Percentiles rank a stretch among this genome's conserved stretches.
These are phyloP conservation scores for Candida anglica DNA, from an alignment of 805 yeast genomes.

Conservation along the genomic window DNA sequence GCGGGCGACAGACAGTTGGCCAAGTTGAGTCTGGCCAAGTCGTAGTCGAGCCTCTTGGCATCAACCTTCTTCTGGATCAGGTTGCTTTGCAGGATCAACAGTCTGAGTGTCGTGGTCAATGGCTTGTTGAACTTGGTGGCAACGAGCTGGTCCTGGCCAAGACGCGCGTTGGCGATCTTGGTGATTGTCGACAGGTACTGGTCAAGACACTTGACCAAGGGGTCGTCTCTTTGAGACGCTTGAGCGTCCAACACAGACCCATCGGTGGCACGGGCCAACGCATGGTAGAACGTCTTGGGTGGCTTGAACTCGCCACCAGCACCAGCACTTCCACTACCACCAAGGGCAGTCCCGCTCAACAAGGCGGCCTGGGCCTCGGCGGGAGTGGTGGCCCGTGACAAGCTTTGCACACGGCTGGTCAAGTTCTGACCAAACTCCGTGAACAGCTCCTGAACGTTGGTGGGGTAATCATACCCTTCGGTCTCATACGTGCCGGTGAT, in stretches of 20 bases:
- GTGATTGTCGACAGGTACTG: slow-evolving; percentile 67
- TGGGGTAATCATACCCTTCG: slow-evolving; percentile 83
- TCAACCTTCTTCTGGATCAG: slow-evolving; percentile 71
- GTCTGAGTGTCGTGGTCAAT: slow-evolving; percentile 57
- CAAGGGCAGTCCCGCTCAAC: slow-evolving; percentile 39
- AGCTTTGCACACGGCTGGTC: slow-evolving; percentile 57
- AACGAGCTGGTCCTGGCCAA: slow-evolving; percentile 76
- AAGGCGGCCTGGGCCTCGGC: slow-evolving; percentile 78
- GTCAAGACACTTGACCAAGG: slow-evolving; percentile 59
- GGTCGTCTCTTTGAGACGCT: slow-evolving; percentile 39
- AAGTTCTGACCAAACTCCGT: slow-evolving; percentile 66
- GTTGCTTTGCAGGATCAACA: slow-evolving; percentile 58
- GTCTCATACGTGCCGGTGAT: slow-evolving; percentile 55
- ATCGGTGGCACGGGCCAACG: slow-evolving; percentile 72
- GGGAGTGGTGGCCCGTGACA: slow-evolving; percentile 70
- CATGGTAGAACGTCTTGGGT: slow-evolving; percentile 82
- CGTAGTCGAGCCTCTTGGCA: slow-evolving; percentile 73
- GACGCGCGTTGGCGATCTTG: slow-evolving; percentile 76
- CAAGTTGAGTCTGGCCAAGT: slow-evolving; percentile 59
- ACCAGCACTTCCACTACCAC: too few species aligned
- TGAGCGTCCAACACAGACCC: slow-evolving; percentile 37
- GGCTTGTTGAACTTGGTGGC: slow-evolving; percentile 65
- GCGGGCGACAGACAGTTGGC: slow-evolving; percentile 37
- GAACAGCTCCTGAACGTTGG: slow-evolving; percentile 70
- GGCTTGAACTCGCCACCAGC: slow-evolving; percentile 41